Evolutionary conservation across 106 monocot genomes (phyloP).

Genomic region (Dendrobium chrysotoxum): DNA sequence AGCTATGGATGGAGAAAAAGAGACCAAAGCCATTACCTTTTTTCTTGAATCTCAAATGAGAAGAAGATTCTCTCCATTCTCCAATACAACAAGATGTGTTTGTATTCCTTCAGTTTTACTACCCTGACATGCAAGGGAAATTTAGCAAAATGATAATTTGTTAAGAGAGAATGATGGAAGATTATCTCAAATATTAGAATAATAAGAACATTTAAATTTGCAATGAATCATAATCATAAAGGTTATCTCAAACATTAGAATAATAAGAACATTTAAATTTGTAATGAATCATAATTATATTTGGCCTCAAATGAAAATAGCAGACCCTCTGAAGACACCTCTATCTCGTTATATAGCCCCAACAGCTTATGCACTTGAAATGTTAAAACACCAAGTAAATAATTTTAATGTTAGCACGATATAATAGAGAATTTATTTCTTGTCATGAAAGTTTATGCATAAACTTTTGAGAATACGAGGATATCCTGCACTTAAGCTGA

Average conservation of each 20-base stretch:
- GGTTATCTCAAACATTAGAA: neutral
- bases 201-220: too few relatives aligned
- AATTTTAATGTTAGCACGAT: neutral
- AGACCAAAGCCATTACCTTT: too few relatives aligned
- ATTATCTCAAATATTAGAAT: neutral
- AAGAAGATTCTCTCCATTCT: neutral
- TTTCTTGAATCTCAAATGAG: too few relatives aligned
- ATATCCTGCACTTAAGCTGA: neutral
- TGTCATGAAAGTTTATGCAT: neutral
- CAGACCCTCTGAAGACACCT: conserved; percentile 66
- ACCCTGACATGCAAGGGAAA: conserved; percentile 41
- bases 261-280: neutral
- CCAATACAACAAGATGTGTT: conserved; percentile 71
- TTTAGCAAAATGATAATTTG: neutral
- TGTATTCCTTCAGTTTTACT: conserved; percentile 96
- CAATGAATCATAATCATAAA: too few relatives aligned
- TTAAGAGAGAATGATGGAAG: neutral
- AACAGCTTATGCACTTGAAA: conserved; percentile 75
- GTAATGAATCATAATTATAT: conserved; percentile 18
- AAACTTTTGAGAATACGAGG: neutral
- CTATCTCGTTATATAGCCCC: conserved; percentile 63
- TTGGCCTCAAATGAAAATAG: conserved; percentile 92
- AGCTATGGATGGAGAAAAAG: too few relatives aligned
- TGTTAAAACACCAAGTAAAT: neutral
- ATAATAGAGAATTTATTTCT: neutral